phyloP scores from a whole-genome alignment of 2,329 filamentous ascomycete species.

The Sporothrix globosa region DNA sequence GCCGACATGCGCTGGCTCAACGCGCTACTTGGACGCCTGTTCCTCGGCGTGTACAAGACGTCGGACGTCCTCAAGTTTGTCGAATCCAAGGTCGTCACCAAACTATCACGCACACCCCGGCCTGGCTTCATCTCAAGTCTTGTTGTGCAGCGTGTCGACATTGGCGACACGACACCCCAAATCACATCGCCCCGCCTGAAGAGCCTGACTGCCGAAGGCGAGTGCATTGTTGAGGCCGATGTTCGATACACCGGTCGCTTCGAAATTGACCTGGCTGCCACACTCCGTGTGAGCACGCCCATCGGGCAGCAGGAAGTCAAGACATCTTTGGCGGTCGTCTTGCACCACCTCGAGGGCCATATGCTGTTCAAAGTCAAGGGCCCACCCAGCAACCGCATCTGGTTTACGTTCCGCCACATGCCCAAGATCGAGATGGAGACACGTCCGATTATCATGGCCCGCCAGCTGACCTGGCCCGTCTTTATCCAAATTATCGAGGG shows the following conservation, averaged over 20 bases:
- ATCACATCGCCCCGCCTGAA: conserved; percentile 86
- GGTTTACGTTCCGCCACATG: conserved; percentile 92
- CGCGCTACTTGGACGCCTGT: conserved; percentile 83
- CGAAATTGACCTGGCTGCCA: conserved; percentile 86
- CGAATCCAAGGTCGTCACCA: conserved; percentile 86
- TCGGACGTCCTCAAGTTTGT: conserved; percentile 78
- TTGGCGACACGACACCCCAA: conserved; percentile 83
- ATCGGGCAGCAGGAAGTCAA: conserved; percentile 91
- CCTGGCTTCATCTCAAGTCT: conserved; percentile 88
- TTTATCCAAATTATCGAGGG: conserved; percentile 94
- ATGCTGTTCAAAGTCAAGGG: conserved; percentile 86
- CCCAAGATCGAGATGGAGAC: conserved; percentile 94
- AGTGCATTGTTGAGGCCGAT: conserved; percentile 84
- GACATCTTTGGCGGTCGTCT: conserved; percentile 79
- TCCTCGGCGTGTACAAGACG: conserved; percentile 85
- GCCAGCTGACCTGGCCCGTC: conserved; percentile 92
- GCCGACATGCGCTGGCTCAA: conserved; percentile 92
- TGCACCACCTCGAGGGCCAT: conserved; percentile 86
- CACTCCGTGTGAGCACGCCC: conserved; percentile 87
- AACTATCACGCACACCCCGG: conserved; percentile 90
- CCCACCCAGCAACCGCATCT: conserved; percentile 92
- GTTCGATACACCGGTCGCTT: conserved; percentile 88
- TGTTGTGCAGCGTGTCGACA: conserved; percentile 78
- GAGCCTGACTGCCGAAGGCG: conserved; percentile 88
- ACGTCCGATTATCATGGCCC: conserved; percentile 90